Base-by-base conservation (phyloP, 257 asterid species). In the Capsicum baccatum region DNA sequence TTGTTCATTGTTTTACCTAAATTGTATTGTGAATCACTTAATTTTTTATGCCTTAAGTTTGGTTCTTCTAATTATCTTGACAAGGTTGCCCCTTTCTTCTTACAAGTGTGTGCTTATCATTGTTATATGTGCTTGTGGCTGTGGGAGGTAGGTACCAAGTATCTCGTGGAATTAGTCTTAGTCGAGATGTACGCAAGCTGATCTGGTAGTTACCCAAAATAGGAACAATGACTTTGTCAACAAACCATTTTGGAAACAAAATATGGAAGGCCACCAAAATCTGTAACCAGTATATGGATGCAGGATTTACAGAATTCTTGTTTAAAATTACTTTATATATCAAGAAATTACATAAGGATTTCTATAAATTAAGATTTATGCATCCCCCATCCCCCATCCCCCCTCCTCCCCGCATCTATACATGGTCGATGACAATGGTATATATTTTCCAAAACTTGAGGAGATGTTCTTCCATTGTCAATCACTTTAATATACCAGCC, bases 271-370 rank as follows among this genome's bases (percentile, higher is more conserved):
- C 8, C 55, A 9, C 9, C 6, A 19, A 21, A 62, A 74, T 19
- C 3, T 48, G 11, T 8, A 74, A 12, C 9, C 8, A 33, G 73
- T 33, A 66, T 35, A 67, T 67, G 50, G 76, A 37, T 68, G 52
- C 52, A 68, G 13, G 47, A 66, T 13, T 66, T 66, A 12, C 71
- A 64, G 80, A 1, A 13, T 50, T 74, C 19, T 74, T 74, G 81
- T 76, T 76, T 26, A 52, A 26, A 50, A 21, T 13, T 21, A 14
- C 81, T 50, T 74, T 74, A 74, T 62, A 74, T 50, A 74, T 13
- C 47, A 52, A 33, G 47, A 74, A 50, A 50, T 21, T 19, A 12
- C 60, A 48, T 47, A 19, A 62, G 19, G 37, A 70, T 7, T 44
- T 9, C 37, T 47, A 59, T 59, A n/a, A 7, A 17, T 58, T 10